These are phyloP conservation scores for Collariella sp. DNA, from an alignment of 495 filamentous ascomycete species.

Conservation along the genomic window DNA sequence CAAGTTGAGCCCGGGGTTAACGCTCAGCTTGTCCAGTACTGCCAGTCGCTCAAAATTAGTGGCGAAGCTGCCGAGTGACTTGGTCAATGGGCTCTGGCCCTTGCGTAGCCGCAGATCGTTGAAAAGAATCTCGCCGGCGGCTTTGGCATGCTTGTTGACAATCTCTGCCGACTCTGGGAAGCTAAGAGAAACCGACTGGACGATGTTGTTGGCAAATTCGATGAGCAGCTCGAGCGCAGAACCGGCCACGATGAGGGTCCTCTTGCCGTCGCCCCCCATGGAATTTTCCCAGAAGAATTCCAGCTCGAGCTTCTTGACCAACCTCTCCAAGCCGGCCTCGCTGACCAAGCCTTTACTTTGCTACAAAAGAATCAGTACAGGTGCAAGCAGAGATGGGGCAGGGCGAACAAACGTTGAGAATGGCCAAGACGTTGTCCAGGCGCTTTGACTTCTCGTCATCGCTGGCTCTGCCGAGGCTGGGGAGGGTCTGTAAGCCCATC, in stretches of 20 bases:
- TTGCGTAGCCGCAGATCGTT: conserved; percentile 41
- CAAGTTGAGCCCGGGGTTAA: conserved; percentile 64
- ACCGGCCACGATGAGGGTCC: conserved; percentile 64
- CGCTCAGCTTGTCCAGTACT: conserved; percentile 69
- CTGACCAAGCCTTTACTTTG: conserved; percentile 53
- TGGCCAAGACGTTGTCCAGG: conserved; percentile 39
- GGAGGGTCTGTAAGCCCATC: conserved; percentile 34
- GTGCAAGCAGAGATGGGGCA: no score
- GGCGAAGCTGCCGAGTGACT: conserved; percentile 61
- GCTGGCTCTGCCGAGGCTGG: conserved; percentile 31
- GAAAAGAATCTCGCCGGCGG: conserved; percentile 46
- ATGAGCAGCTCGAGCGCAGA: conserved; percentile 50
- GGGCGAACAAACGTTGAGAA: no score
- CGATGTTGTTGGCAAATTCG: conserved; percentile 41
- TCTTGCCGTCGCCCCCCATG: conserved; percentile 33
- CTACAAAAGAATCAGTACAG: conserved; percentile 16
- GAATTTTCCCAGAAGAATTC: conserved; percentile 63
- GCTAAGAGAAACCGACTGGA: conserved; percentile 38
- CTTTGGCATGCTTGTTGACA: conserved; percentile 41
- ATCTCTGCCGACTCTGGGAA: conserved; percentile 42
- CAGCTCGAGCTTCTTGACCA: conserved; percentile 60
- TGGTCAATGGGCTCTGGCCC: conserved; percentile 45
- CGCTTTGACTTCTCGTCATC: conserved; percentile 52
- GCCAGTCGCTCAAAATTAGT: conserved; percentile 74
- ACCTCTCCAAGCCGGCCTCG: conserved; percentile 69